These are phyloP conservation scores for Rhipidocladum racemiflorum DNA, from an alignment of 176 grass and related monocot genomes.

Conservation along the genomic window DNA sequence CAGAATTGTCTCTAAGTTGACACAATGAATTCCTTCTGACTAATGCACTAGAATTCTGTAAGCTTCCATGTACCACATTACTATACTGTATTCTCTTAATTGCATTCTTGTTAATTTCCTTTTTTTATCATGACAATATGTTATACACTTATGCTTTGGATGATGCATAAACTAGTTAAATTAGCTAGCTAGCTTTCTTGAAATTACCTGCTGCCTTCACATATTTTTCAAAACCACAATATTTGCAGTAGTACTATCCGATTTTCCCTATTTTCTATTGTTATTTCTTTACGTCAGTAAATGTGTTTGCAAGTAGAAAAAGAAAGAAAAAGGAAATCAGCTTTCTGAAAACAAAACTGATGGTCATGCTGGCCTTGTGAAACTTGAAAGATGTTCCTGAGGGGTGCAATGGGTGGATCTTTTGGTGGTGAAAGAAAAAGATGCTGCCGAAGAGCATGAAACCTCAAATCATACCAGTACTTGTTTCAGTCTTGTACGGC, in stretches of 20 bases:
- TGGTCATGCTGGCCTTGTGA: constrained; percentile 10
- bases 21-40: no score
- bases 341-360: constrained; percentile 4
- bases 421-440: constrained; percentile 53
- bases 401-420: constrained; percentile 34
- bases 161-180: neutral
- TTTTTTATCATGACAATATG: neutral
- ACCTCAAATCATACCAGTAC: constrained; percentile 63
- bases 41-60: neutral
- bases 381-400: constrained; percentile 21
- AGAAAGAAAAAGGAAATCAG: neutral
- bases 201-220: neutral
- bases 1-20: no score
- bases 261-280: neutral
- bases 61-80: neutral
- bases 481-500: constrained; percentile 22
- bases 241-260: neutral
- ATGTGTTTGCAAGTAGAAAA: neutral
- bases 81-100: neutral
- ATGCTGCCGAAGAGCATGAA: constrained; percentile 46
- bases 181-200: neutral
- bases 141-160: neutral
- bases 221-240: neutral
- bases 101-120: neutral
- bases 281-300: neutral